Evolutionary conservation across 176 grass and related monocot genomes (phyloP), one percentile per base, ranked within the genome.

Genomic region (Triticum monococcum): DNA sequence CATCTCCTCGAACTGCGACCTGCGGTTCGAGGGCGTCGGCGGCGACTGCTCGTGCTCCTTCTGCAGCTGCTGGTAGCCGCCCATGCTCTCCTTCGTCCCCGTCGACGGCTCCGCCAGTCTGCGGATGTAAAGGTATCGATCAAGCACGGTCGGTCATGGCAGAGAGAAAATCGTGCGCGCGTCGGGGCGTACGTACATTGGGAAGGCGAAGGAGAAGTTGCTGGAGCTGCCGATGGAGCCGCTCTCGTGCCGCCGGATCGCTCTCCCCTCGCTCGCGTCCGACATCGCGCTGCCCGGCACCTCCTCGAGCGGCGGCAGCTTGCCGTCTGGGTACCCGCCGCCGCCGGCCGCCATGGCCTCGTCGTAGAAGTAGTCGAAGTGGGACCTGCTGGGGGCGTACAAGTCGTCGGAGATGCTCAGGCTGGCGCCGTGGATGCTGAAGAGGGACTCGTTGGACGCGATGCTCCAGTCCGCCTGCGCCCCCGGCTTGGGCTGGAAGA

Each of bases 151-250:
- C 43, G 43, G 25, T 6, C 43, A 16, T 52, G 72, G 40, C 26
- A 9, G 26, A 9, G 26, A 54, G 50, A 54, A 7, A 40, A 48
- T 45, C 20, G 12, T 33, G 64, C 20, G 61, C 12, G 48, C 82
- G 1, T 22, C 72, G 22, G 4, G 7, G 59, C 66, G 65, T 85
- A 95, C 66, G 48, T 91, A 95, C 93, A 95, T 95, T 1, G 93
- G 93, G 86, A 95, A 95, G 60, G 93, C 86, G 76, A 95, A 95
- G 60, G 93, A 95, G 68, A 84, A 90, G 80, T 92, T 89, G 89
- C 91, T 91, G 0, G 87, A 88, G 82, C 88, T 91, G 83, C 88
- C 65, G 5, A 76, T 61, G 65, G 93, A 95, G 50, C 78, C 64
- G 66, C 76, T 92, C 38, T 89, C 91, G 61, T 83, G 70, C 7